These are phyloP conservation scores for Boeremia exigua DNA, from an alignment of 2,329 filamentous ascomycete genomes.

Conservation along the genomic window DNA sequence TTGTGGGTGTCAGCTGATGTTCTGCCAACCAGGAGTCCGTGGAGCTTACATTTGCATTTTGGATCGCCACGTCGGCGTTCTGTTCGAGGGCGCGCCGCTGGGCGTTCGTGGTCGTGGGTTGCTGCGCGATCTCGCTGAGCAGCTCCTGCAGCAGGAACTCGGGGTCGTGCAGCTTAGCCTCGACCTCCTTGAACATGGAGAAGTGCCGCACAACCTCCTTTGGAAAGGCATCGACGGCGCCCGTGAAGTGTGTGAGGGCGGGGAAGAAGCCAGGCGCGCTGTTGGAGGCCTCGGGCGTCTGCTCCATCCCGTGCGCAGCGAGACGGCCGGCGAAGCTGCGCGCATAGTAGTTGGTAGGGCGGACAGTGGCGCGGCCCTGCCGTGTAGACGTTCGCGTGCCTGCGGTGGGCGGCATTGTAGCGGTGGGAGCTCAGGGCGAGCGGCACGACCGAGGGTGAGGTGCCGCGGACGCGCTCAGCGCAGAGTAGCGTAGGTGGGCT, in stretches of 20 bases:
- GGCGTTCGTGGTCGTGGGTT: conserved; percentile 51
- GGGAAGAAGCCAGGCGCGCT: conserved; percentile 64
- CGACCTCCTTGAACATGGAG: conserved; percentile 94
- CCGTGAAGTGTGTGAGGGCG: conserved; percentile 78
- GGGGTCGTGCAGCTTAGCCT: conserved; percentile 91
- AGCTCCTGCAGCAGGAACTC: conserved; percentile 82
- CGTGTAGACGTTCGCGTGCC: conserved; percentile 51
- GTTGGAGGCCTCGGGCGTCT: conserved; percentile 46
- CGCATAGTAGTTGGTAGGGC: conserved; percentile 60
- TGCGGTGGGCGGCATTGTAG: conserved; percentile 45
- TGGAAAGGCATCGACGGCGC: conserved; percentile 88
- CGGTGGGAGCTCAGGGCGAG: conserved; percentile 25
- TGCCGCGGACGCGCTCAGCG: conserved; percentile 27
- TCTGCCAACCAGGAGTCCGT: conserved; percentile 34
- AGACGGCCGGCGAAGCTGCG: conserved; percentile 52
- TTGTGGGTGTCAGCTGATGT: conserved; percentile 30
- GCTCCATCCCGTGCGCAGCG: conserved; percentile 44
- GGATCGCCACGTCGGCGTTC: conserved; percentile 44
- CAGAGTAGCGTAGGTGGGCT: conserved; percentile 20
- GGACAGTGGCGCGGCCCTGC: conserved; percentile 54
- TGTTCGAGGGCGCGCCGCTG: conserved; percentile 35
- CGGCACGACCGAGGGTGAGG: conserved; percentile 24
- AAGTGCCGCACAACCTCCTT: conserved; percentile 96
- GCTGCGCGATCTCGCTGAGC: conserved; percentile 65
- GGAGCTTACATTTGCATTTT: conserved; percentile 50